phyloP scores from a whole-genome alignment of 2,329 filamentous ascomycete genomes.

The Thyridium curvatum region DNA sequence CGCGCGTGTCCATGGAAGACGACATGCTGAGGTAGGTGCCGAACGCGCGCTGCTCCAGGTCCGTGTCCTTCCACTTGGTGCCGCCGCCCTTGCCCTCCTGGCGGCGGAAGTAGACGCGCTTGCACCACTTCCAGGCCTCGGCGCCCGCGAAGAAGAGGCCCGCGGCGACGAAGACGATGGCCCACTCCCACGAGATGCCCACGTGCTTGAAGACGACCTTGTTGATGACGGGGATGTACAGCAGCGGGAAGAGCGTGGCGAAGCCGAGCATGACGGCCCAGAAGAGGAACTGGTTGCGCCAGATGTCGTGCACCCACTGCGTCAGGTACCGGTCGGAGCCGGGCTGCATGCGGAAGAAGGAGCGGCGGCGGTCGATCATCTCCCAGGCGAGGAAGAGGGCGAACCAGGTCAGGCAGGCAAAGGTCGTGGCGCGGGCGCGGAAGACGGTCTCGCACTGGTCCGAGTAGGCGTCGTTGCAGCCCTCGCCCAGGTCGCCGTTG shows the following conservation, averaged over 20 bases:
- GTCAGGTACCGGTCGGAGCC: slow-evolving; percentile 45
- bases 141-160: slow-evolving; percentile 41
- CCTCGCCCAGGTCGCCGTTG: slow-evolving; percentile 35
- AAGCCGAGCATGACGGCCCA: slow-evolving; percentile 35
- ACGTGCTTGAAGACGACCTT: slow-evolving; percentile 42
- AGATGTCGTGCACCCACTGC: slow-evolving; percentile 54
- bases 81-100: background rate
- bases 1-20: too few species aligned
- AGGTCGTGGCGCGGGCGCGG: slow-evolving; percentile 59
- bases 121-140: slow-evolving; percentile 43
- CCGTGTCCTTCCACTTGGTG: too few species aligned
- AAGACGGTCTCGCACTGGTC: slow-evolving; percentile 48
- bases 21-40: too few species aligned
- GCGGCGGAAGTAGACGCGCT: slow-evolving; percentile 22
- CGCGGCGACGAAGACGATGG: slow-evolving; percentile 36
- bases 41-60: too few species aligned
- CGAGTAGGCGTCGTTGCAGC: slow-evolving; percentile 47
- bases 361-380: slow-evolving; percentile 56
- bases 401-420: slow-evolving; percentile 61
- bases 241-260: slow-evolving; percentile 23
- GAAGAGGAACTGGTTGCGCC: slow-evolving; percentile 58
- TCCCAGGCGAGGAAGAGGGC: slow-evolving; percentile 66
- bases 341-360: slow-evolving; percentile 60
- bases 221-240: slow-evolving; percentile 45
- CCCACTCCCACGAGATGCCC: slow-evolving; percentile 48